Base-by-base conservation (phyloP, 768 basidiomycete species). In the Gyrodon lividus region DNA sequence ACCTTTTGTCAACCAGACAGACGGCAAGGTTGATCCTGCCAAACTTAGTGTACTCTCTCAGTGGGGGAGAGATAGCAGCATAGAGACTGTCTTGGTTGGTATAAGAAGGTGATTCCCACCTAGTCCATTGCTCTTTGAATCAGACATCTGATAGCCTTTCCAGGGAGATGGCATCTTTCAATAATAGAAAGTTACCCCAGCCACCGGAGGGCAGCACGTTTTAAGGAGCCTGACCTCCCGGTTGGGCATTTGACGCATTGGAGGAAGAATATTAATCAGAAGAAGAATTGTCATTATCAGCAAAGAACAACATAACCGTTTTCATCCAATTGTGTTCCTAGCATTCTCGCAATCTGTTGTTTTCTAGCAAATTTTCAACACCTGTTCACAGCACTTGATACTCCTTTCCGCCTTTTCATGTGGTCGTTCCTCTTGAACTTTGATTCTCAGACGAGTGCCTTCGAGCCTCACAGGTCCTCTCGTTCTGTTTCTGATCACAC, bases 81-180 rank as follows among this genome's bases (percentile, higher is more conserved):
- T 99, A 58, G 95, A 98, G 76, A 88, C 79, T 2, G 73, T 98
- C 13, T 76, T 99, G 10, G 90, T 96, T n/a, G 91, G 94, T 69
- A 89, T 99, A 61, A 78, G 96, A 63, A 87, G 83, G 96, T 94
- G 33, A 54, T 46, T 10, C n/a, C 28, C 10, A 42, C 19, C 23
- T 23, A 41, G 43, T 40, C 34, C 7, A 6, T 31, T 17, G 42
- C 42, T 54, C 38, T 37, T 50, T 39, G 20, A 28, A 10, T 45
- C 40, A 43, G 22, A 17, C 43, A 24, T 22, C 44, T 58, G 30
- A 61, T 47, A 4, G 43, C 44, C 35, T 0, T 55, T 13, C 9
- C 59, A 98, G 95, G 74, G 94, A 97, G 70, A 98, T 99, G 97
- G 93, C 87, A 2, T 82, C 89, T 43, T 84, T 89, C 64, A 81